phyloP scores from a whole-genome alignment of 257 asterid species.

The Cruciata laevipes region DNA sequence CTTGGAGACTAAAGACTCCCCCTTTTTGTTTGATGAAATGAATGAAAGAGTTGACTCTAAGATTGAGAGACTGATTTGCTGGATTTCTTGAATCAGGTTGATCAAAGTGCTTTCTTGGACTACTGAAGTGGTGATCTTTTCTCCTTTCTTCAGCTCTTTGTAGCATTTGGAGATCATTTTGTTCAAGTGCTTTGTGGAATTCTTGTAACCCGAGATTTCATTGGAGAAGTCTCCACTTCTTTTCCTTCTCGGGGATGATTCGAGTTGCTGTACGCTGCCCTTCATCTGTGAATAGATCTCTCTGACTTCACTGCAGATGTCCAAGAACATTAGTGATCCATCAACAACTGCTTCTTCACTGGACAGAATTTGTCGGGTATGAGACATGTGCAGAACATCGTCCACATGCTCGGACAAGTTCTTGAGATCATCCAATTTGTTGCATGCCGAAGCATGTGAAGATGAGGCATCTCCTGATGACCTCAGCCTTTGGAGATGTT shows the following conservation, averaged over 20 bases:
- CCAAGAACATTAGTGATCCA: constrained; percentile 17
- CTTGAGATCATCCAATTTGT: constrained; percentile 31
- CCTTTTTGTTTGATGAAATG: neutral
- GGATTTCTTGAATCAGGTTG: neutral
- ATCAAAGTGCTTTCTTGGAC: neutral
- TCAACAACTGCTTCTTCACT: constrained; percentile 7
- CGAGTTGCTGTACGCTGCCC: neutral
- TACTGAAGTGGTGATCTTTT: neutral
- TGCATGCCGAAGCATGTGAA: constrained; percentile 17
- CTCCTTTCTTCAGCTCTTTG: constrained; percentile 19
- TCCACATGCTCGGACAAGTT: constrained; percentile 26
- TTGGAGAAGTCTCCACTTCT: constrained; percentile 14
- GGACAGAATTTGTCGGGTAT: constrained; percentile 23
- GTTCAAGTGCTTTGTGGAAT: constrained; percentile 20
- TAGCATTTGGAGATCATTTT: constrained; percentile 24
- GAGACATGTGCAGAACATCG: constrained; percentile 28
- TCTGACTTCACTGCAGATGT: neutral
- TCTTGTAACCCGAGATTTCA: constrained; percentile 18
- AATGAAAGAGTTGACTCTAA: neutral
- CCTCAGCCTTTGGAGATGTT: neutral
- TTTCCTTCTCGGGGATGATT: constrained; percentile 18
- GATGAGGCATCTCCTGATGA: constrained; percentile 9
- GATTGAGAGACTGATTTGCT: neutral
- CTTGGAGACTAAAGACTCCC: neutral
- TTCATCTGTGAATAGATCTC: neutral